These are phyloP conservation scores for Xanthoconium purpureum DNA, from an alignment of 768 basidiomycete species.

Conservation along the genomic window DNA sequence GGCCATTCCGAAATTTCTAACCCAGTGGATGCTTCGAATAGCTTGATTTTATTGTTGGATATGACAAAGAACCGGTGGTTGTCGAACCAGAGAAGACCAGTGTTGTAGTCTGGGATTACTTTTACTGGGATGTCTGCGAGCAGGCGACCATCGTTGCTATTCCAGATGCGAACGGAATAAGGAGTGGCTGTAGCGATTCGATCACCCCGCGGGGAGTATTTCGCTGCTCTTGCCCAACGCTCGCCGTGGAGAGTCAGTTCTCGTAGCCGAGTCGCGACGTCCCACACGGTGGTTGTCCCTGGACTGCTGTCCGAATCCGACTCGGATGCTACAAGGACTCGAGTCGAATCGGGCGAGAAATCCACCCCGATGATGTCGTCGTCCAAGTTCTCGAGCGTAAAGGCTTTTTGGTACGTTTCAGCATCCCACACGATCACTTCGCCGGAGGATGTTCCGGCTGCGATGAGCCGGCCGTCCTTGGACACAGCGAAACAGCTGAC, in stretches of 20 bases:
- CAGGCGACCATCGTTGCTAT: not conserved
- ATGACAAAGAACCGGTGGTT: not conserved
- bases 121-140: not conserved
- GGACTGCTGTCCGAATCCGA: not conserved
- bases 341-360: not conserved
- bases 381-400: not conserved
- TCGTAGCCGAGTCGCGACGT: not conserved
- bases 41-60: not conserved
- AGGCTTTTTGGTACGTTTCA: not conserved
- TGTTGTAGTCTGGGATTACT: not conserved
- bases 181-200: not conserved
- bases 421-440: not conserved
- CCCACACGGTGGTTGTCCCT: not conserved
- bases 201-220: not conserved
- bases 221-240: not conserved
- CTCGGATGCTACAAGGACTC: not conserved
- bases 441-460: not conserved
- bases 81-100: constrained; percentile 1
- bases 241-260: not conserved
- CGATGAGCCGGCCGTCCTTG: not conserved
- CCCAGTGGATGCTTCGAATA: not conserved
- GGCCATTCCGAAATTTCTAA: not conserved
- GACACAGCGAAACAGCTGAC: not conserved
- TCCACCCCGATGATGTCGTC: not conserved
- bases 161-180: not conserved